phyloP scores from a whole-genome alignment of 331 rosid species.

The Stylosanthes scabra region DNA sequence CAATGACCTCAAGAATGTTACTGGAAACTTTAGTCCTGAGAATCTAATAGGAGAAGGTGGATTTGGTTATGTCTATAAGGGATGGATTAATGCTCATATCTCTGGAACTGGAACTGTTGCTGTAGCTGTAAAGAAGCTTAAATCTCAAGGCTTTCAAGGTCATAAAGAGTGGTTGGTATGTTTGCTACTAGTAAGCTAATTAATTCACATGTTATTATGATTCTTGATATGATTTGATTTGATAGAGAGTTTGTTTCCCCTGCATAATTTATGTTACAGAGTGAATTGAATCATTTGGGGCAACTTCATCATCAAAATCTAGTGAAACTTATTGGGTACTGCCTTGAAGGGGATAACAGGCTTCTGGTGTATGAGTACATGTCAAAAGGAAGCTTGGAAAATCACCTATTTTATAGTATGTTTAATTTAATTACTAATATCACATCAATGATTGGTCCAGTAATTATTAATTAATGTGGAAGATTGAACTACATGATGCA shows the following conservation, averaged over 20 bases:
- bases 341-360: conserved; percentile 69
- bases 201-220: too few species aligned
- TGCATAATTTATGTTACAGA: conserved; percentile 49
- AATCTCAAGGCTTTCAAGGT: conserved; percentile 78
- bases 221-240: too few species aligned
- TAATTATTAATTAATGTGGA: conserved; percentile 31
- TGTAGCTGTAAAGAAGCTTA: conserved; percentile 79
- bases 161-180: conserved; percentile 89
- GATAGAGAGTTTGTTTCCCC: background rate
- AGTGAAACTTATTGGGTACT: conserved; percentile 80
- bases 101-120: conserved; percentile 51
- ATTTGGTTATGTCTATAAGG: conserved; percentile 76
- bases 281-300: conserved; percentile 77
- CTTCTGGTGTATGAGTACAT: conserved; percentile 82
- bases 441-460: background rate
- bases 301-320: conserved; percentile 82
- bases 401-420: conserved; percentile 75
- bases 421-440: conserved; percentile 3
- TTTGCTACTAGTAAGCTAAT: background rate
- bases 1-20: conserved; percentile 63
- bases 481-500: conserved; percentile 27
- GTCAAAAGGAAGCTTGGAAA: conserved; percentile 76
- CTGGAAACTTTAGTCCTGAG: conserved; percentile 60
- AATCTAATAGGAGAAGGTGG: conserved; percentile 80
- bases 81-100: conserved; percentile 56